A percentile compares a stretch with the other conserved stretches of the same genome.
Evolutionary conservation across 2,329 filamentous ascomycete genomes (phyloP).

Genomic region (Arachnopeziza araneosa): DNA sequence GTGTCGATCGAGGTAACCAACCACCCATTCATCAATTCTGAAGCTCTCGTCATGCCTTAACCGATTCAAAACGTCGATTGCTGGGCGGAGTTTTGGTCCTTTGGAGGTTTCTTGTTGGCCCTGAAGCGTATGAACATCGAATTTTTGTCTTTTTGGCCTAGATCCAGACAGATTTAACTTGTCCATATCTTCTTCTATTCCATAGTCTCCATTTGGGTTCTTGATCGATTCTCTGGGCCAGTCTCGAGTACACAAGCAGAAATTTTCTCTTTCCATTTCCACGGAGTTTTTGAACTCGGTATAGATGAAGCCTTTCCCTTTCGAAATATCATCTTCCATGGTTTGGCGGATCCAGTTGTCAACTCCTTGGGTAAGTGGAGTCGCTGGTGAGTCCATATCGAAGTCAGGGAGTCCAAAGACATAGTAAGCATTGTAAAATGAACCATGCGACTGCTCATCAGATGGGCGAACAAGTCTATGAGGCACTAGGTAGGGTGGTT

Average conservation of each 20-base stretch:
- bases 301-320: not conserved
- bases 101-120: not conserved
- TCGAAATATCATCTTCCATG: not conserved
- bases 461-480: not conserved
- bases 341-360: not conserved
- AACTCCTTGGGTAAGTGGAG: not conserved
- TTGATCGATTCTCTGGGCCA: not conserved
- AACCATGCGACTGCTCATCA: not conserved
- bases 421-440: not conserved
- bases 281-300: not conserved
- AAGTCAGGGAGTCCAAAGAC: not conserved
- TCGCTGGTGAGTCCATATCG: not conserved
- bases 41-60: slow-evolving; percentile 16
- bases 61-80: slow-evolving; percentile 15
- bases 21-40: slow-evolving; percentile 18
- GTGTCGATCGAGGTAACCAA: slow-evolving; percentile 23
- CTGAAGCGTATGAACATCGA: not conserved
- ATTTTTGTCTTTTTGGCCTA: not conserved
- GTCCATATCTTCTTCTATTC: not conserved
- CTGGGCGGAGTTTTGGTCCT: slow-evolving; percentile 11
- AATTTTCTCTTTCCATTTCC: not conserved
- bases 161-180: not conserved
- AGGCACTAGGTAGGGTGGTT: not conserved
- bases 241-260: not conserved
- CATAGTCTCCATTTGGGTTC: not conserved